Evolutionary conservation across 139 green algal species (phyloP), one percentile per base, ranked within the genome.

Genomic region (Asterochloris sp.): DNA sequence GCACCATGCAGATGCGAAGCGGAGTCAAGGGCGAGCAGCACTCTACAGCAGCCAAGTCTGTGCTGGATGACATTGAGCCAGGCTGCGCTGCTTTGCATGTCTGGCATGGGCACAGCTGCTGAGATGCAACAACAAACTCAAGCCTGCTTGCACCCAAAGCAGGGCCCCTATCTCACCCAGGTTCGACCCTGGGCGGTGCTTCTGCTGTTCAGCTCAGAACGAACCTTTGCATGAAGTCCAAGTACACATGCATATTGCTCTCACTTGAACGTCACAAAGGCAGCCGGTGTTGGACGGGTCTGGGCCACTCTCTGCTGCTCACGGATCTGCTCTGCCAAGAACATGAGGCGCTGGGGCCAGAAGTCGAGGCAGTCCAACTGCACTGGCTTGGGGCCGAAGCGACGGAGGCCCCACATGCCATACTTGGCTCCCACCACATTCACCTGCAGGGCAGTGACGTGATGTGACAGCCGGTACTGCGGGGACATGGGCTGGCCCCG

Each of bases 311-410:
- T 26, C 74, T 84, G 83, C 47, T 83, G 67, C 68, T 87, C 67
- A n/a, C 80, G 29, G 38, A 95, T 93, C 28, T 85, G 78, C 11
- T 82, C 74, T 60, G 78, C 77, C 77, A 93, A 83, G 71, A 87
- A 69, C 12, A 86, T 77, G 47, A 95, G 86, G 15, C 84, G 78
- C 28, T 88, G 79, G 6, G 82, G 69, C 73, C 87, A 87, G 83
- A 91, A 93, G 63, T 91, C 82, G 62, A 94, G 83, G 10, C 76
- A 73, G 71, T 92, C 90, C 63, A 93, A 85, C 69, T 91, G 91
- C 16, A 86, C 81, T 4, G 86, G 84, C 80, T 87, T 91, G 14
- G 86, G 62, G 61, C 88, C 88, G 74, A 93, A 95, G 74, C 83
- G 86, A 54, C 89, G 81, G 12, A 81, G 77, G 63, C 90, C 92